Conservation (phyloP, 371 early-diverging fungal genomes). For the Actinomortierella ambigua region DNA sequence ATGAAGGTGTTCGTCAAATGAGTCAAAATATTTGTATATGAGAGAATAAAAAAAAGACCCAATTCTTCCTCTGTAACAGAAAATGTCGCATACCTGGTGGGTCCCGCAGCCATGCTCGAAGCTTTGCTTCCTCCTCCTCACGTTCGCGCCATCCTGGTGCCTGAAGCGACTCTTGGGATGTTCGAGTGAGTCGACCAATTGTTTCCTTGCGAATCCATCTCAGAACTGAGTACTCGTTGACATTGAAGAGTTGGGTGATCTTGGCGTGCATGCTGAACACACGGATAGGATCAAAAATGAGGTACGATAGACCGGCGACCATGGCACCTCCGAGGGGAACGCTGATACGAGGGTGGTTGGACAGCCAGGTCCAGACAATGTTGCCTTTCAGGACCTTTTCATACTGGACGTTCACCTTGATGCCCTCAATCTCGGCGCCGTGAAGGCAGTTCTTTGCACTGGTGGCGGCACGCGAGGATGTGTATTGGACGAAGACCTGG, state of each 20-base stretch:
- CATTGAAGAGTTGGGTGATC: constrained; percentile 77
- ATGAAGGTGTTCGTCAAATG: not conserved
- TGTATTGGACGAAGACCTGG: constrained; percentile 80
- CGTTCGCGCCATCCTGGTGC: constrained; percentile 66
- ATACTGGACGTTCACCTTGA: constrained; percentile 72
- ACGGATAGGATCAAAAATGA: constrained; percentile 91
- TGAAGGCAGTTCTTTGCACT: constrained; percentile 91
- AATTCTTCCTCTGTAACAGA: too few species aligned
- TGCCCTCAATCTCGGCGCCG: constrained; percentile 69
- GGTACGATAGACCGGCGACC: constrained; percentile 78
- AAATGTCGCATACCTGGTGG: constrained; percentile 69
- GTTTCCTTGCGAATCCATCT: constrained; percentile 71
- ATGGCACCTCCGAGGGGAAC: constrained; percentile 78
- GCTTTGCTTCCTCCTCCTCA: constrained; percentile 59
- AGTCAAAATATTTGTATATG: not conserved
- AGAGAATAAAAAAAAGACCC: not conserved
- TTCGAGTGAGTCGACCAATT: constrained; percentile 52
- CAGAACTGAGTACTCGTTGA: constrained; percentile 64
- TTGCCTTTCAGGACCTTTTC: constrained; percentile 68
- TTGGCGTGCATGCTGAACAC: constrained; percentile 85
- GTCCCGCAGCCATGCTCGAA: constrained; percentile 68
- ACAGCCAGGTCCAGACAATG: constrained; percentile 70
- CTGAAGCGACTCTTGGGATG: constrained; percentile 20
- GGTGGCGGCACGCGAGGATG: constrained; percentile 78
- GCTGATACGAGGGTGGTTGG: constrained; percentile 72